A percentile compares a stretch with the other conserved stretches of the same genome.
These are phyloP conservation scores for Corrigiola litoralis DNA, from an alignment of 179 eudicot genomes.

Conservation along the genomic window DNA sequence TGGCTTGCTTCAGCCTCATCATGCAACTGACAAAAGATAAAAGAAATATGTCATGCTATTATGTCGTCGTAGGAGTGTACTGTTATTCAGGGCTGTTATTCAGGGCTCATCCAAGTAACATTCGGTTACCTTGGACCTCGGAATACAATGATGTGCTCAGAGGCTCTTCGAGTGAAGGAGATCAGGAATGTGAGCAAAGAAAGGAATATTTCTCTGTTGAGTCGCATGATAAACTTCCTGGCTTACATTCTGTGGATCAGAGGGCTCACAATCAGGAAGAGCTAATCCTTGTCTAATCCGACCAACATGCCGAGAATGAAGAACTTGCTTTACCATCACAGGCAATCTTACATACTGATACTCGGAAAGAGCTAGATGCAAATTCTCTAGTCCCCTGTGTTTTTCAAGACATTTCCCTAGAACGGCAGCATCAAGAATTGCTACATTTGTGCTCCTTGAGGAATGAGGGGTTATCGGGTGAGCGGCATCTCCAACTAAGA, in stretches of 20 bases:
- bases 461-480: constrained; percentile 68
- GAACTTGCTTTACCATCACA: constrained; percentile 40
- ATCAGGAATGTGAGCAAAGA: constrained; percentile 35
- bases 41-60: too few species aligned
- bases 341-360: constrained; percentile 44
- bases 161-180: too few species aligned
- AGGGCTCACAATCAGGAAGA: constrained; percentile 19
- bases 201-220: constrained; percentile 47
- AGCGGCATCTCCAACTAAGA: constrained; percentile 62
- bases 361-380: constrained; percentile 33
- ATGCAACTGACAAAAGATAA: too few species aligned
- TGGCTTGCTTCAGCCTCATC: too few species aligned
- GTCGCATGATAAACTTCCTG: constrained; percentile 35
- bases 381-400: constrained; percentile 29
- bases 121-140: too few species aligned
- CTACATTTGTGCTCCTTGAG: constrained; percentile 57
- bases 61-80: too few species aligned
- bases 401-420: constrained; percentile 55
- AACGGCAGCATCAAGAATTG: constrained; percentile 55
- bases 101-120: too few species aligned
- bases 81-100: too few species aligned
- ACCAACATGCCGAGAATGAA: constrained; percentile 46
- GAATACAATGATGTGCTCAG: too few species aligned
- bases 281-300: constrained; percentile 51
- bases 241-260: too few species aligned